These are phyloP conservation scores for Carex littledalei DNA, from an alignment of 176 grass and related monocot genomes.

Conservation along the genomic window DNA sequence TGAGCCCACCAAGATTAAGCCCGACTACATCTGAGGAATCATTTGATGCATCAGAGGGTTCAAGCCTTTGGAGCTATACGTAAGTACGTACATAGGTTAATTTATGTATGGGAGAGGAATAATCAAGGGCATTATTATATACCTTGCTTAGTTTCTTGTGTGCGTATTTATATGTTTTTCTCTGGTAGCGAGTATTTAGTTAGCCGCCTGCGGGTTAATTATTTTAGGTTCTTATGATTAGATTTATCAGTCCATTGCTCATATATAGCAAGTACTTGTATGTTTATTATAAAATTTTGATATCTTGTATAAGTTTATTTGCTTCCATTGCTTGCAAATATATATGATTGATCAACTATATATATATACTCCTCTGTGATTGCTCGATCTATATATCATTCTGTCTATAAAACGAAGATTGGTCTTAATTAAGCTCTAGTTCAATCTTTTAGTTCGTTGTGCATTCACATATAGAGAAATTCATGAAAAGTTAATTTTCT, in stretches of 20 bases:
- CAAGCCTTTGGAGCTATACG: constrained; percentile 71
- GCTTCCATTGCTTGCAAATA: not conserved
- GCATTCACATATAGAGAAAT: no score
- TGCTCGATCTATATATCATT: not conserved
- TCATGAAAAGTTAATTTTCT: no score
- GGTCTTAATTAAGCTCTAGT: not conserved
- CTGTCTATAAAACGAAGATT: not conserved
- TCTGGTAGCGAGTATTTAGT: no score
- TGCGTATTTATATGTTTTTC: no score
- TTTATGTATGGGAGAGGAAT: not conserved
- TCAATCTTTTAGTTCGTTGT: not conserved
- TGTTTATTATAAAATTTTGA: not conserved
- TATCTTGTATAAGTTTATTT: not conserved
- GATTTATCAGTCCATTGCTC: not conserved
- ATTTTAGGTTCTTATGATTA: not conserved
- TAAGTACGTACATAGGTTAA: not conserved
- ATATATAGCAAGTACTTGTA: not conserved
- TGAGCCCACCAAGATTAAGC: constrained; percentile 64
- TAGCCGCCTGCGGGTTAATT: not conserved
- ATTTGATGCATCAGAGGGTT: not conserved
- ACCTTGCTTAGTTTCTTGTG: constrained; percentile 7
- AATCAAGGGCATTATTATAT: constrained; percentile 17
- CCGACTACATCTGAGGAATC: not conserved
- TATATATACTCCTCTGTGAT: not conserved
- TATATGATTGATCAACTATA: not conserved